Evolutionary conservation across 768 basidiomycete genomes (phyloP).

Genomic region (Suillus cothurnatus): DNA sequence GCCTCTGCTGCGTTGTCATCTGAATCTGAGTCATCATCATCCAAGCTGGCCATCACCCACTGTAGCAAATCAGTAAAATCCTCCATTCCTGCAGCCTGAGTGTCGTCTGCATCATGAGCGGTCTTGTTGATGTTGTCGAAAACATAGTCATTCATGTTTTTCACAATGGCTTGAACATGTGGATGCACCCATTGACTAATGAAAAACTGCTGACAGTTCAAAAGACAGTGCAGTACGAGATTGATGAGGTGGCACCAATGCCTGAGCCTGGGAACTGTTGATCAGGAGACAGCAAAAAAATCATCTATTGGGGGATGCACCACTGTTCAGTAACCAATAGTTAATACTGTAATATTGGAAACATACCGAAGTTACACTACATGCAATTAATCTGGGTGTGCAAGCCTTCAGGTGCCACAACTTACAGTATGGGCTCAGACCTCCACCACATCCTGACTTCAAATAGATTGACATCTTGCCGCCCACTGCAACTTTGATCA

Average conservation of each 20-base stretch:
- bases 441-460: neutral
- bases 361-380: neutral
- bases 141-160: slow-evolving; percentile 1
- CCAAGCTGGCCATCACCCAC: neutral
- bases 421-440: neutral
- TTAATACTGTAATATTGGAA: neutral
- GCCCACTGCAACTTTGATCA: slow-evolving; percentile 5
- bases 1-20: neutral
- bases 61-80: neutral
- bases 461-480: slow-evolving; percentile 7
- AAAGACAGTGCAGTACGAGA: slow-evolving; percentile 3
- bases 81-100: neutral
- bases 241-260: neutral
- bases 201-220: neutral
- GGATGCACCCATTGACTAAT: neutral
- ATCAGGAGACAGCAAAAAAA: slow-evolving; percentile 9
- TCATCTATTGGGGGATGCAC: neutral
- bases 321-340: neutral
- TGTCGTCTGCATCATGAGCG: neutral
- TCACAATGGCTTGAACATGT: neutral
- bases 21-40: neutral
- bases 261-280: slow-evolving; percentile 2
- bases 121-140: neutral
- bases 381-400: slow-evolving; percentile 9
- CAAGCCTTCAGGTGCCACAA: neutral